Evolutionary conservation across 2,329 filamentous ascomycete species (phyloP).

Genomic region (Lecanicillium sp.): DNA sequence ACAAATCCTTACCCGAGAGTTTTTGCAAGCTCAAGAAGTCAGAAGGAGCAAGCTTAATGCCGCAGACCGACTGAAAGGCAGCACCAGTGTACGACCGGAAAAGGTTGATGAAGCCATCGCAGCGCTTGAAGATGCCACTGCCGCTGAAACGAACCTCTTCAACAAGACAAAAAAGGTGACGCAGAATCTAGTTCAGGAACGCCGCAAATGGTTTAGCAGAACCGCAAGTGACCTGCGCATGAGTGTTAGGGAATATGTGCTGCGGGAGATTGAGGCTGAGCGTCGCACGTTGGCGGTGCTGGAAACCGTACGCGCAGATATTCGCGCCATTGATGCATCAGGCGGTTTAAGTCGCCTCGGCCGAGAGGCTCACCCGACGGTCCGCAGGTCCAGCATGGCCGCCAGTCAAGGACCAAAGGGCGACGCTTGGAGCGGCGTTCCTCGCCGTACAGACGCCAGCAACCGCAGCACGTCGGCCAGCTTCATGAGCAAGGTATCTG

Average conservation of each 20-base stretch:
- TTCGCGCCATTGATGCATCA: constrained; percentile 83
- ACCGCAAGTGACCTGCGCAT: constrained; percentile 77
- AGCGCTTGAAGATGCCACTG: constrained; percentile 78
- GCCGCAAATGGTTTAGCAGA: constrained; percentile 81
- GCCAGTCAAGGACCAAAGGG: constrained; percentile 93
- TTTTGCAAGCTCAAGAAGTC: constrained; percentile 81
- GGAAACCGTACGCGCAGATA: constrained; percentile 89
- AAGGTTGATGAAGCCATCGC: constrained; percentile 98
- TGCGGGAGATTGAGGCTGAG: constrained; percentile 93
- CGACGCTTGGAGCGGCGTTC: constrained; percentile 96
- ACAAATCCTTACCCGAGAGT: constrained; percentile 89
- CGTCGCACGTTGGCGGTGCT: constrained; percentile 83
- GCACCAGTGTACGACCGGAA: constrained; percentile 79
- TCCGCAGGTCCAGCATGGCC: constrained; percentile 67
- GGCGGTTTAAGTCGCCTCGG: constrained; percentile 86
- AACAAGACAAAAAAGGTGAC: constrained; percentile 88
- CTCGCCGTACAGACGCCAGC: constrained; percentile 70
- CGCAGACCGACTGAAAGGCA: constrained; percentile 81
- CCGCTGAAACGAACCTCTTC: constrained; percentile 71
- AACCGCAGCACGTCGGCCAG: constrained; percentile 70
- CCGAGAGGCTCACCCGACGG: constrained; percentile 73
- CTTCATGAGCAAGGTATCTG: constrained; percentile 55
- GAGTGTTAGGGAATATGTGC: constrained; percentile 83
- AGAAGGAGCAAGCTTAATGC: constrained; percentile 77
- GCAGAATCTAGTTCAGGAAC: constrained; percentile 78